Evolutionary conservation across 139 green algal genomes (phyloP), one percentile per base, ranked within the genome.

Genomic region (Parachlorella kessleri): DNA sequence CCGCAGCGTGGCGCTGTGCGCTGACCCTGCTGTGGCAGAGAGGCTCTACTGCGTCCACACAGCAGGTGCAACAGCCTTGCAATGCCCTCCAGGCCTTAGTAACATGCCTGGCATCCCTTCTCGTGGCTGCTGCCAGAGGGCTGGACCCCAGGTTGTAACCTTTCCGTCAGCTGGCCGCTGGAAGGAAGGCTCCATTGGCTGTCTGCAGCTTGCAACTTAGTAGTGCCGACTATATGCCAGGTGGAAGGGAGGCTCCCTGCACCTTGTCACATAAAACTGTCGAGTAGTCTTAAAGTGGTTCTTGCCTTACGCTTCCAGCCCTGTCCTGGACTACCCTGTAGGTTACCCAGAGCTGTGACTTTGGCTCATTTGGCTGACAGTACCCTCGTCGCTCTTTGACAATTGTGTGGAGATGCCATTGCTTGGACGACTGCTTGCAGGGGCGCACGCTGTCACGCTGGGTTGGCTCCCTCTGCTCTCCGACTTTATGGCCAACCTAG

Each of bases 11-110:
- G 28, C 28, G n/a, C 72, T 89, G 26, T 26, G 66, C 32, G 42
- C 63, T 33, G 81, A 88, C 6, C 40, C 38, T 24, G 70, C 81
- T 6, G 71, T 55, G 0, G 36, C 81, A n/a, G 84, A 89, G 55
- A 10, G 75, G 64, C 32, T 85, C n/a, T 85, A 79, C 54, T 59
- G 48, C 53, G 36, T 80, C 68, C 63, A 69, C 28, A 33, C 36
- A 36, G 39, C 63, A 72, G 80, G 67, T 3, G 21, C 14, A 59
- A 59, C 48, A 59, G 21, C 14, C 21, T 59, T 59, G 48, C 48
- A 59, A n/a, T 21, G n/a, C 66, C 64, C 48, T 77, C 28, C 26
- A 18, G 40, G 73, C 32, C 6, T 37, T 26, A 42, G 1, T 69
- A 32, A 23, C 28, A 14, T 32, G 24, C 28, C 63, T 69, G 2